Conservation (phyloP, 768 basidiomycete genomes). For the Trametes cinnabarina region DNA sequence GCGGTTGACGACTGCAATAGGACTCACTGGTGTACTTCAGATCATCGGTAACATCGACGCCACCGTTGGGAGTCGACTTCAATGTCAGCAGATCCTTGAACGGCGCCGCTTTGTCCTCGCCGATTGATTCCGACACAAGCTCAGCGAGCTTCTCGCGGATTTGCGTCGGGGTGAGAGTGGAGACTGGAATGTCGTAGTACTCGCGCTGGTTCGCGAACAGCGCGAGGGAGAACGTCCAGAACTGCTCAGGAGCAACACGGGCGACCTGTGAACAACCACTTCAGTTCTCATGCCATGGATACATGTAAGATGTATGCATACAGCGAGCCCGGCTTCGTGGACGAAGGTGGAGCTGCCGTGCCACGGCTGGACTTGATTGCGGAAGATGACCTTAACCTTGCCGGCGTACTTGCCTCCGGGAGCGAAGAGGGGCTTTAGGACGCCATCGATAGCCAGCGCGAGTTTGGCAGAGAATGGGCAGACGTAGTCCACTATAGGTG, state of each 20-base stretch:
- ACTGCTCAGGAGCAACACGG: conserved; percentile 68
- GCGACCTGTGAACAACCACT: conserved; percentile 46
- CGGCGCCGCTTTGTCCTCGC: conserved; percentile 45
- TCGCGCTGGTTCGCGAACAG: conserved; percentile 73
- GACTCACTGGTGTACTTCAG: conserved; percentile 84
- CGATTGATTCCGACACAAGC: conserved; percentile 55
- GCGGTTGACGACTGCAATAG: neutral
- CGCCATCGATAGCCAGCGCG: conserved; percentile 52
- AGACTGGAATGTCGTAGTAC: conserved; percentile 77
- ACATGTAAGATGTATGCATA: conserved; percentile 27
- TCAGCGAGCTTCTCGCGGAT: conserved; percentile 71
- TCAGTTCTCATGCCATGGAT: neutral
- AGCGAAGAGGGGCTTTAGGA: conserved; percentile 59
- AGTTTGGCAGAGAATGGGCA: conserved; percentile 80
- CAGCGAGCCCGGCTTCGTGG: conserved; percentile 82
- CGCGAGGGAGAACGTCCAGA: conserved; percentile 70
- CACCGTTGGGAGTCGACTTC: conserved; percentile 71
- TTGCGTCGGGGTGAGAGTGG: conserved; percentile 63
- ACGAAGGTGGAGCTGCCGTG: conserved; percentile 71
- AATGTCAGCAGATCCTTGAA: conserved; percentile 63
- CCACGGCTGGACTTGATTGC: conserved; percentile 79
- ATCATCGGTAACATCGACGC: conserved; percentile 78
- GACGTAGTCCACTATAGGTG: conserved; percentile 72
- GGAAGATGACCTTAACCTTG: conserved; percentile 71
- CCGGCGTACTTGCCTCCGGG: conserved; percentile 62